Evolutionary conservation across 2,329 filamentous ascomycete genomes (phyloP), one percentile per base, ranked within the genome.

Genomic region (Arthrobotrys iridis): DNA sequence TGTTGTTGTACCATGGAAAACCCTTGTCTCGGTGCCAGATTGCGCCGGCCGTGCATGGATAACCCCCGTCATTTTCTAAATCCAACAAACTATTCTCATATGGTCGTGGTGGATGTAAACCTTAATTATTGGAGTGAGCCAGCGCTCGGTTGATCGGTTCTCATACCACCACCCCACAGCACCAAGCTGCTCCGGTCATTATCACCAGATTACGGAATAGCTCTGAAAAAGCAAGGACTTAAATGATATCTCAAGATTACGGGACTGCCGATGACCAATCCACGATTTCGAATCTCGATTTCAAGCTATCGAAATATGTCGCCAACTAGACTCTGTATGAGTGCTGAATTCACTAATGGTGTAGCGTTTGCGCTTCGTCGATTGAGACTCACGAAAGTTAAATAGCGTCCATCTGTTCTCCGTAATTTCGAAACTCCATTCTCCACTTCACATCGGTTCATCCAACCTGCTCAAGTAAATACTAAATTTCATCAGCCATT

Each of bases 221-320:
- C n/a, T n/a, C 35, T 55, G 50, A 37, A 28, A 55, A 55, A 55
- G 50, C 50, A 37, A 6, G 0, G 1, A 6, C 13, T 24, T 55
- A 4, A 37, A 18, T 2, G 3, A 24, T 28, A 55, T 55, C 37
- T 35, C 50, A 55, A 55, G 30, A n/a, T 37, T 55, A n/a, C n/a
- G n/a, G n/a, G n/a, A n/a, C n/a, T n/a, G n/a, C n/a, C n/a, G 50
- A 55, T 55, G 50, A 55, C 50, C 50, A 55, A 55, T 55, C 50
- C 37, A 7, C 24, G 50, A 50, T 37, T 37, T 37, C 37, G 46
- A 43, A 55, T 55, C 28, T 52, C 10, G 18, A 55, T 55, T 15
- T 52, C 10, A 13, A 55, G 28, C 33, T 55, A 4, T 37, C 26
- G n/a, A 30, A 50, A 28, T 46, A 24, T 18, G n/a, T n/a, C n/a